Base-by-base conservation (phyloP, 108 stramenopile genomes). In the Cyclotella choctawhatcheeana region DNA sequence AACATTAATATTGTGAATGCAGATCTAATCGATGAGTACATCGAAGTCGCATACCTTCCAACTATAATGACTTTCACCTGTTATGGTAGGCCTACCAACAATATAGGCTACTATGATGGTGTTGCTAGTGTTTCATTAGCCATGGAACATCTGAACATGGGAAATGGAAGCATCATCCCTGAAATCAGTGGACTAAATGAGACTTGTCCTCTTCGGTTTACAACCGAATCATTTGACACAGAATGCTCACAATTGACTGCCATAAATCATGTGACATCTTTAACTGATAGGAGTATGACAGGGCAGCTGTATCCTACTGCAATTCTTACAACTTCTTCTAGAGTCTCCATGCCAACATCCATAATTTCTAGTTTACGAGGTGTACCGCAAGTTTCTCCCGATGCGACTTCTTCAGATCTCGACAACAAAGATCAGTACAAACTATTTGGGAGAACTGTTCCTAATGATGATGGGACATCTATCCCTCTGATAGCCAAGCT, bases 91-190 rank as follows among this genome's bases (percentile, higher is more conserved):
- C 37, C 37, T 12, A 6, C 6, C 6, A 40, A 40, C 37, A 40
- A 5, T 18, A 2, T 17, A 7, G 32, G 60, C 0, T 17, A 14
- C 3, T 35, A 61, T 35, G 64, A 66, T n/a, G 64, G 64, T 14
- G 16, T 50, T 30, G 27, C 60, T 53, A 53, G 35, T 17, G 50
- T 44, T 37, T 48, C 50, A 21, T 50, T 67, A 65, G 86, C 86
- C 1, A 44, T 74, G 16, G 73, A 82, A 18, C 83, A 87, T 68
- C 61, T 87, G 33, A 87, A 87, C 60, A 71, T 63, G 22, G 83
- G 77, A 14, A 64, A 87, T 67, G 80, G 81, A 14, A 55, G 30
- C 25, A 65, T 84, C 13, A 44, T 82, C 16, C 72, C 77, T 24
- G 63, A 82, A 27, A 35, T 87, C 14, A 50, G 48, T 0, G 77